Base-by-base conservation (phyloP, 192 early-diverging fungal species). In the Coemansia sp. region DNA sequence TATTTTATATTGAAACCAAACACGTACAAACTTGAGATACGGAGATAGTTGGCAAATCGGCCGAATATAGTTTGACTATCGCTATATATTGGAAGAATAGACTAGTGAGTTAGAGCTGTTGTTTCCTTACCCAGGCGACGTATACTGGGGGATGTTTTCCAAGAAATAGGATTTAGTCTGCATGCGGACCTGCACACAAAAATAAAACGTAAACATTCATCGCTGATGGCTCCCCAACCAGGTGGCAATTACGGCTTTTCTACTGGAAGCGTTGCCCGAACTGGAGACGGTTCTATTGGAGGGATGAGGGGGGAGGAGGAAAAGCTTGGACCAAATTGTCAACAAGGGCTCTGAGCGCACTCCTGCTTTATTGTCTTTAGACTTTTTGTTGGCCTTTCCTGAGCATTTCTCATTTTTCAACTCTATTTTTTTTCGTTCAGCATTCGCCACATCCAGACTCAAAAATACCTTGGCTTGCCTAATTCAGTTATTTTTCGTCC, bases 201-300 rank as follows among this genome's bases (percentile, higher is more conserved):
- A 21, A 21, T 7, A 53, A 53, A 53, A 53, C 51, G 24, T 14
- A 29, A 53, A 27, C 51, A 53, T 11, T 17, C 46, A 48, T 48
- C 24, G 24, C 24, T 27, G 24, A 27, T 27, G 16, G 1, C 44
- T n/a, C 44, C 44, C 44, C 44, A 45, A 45, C 14, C 19, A 19
- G 11, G 24, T 31, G 51, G 27, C 27, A 4, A 53, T 53, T 53
- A 53, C 51, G 51, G 51, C 51, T 27, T 53, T 53, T 53, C 51
- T 53, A n/a, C 13, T 53, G 51, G 51, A 53, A 53, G 51, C 51
- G 51, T 53, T 53, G 51, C 51, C 51, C 51, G 16, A 53, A 53
- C 51, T 16, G 51, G 27, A 31, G 27, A n/a, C 19, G 46, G 46
- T 48, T 19, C 19, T 48, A 21, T 9, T 21, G 21, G 46, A 48